Evolutionary conservation across 441 rosid genomes (phyloP), one percentile per base, ranked within the genome.

Genomic region (Macaranga tanarius): DNA sequence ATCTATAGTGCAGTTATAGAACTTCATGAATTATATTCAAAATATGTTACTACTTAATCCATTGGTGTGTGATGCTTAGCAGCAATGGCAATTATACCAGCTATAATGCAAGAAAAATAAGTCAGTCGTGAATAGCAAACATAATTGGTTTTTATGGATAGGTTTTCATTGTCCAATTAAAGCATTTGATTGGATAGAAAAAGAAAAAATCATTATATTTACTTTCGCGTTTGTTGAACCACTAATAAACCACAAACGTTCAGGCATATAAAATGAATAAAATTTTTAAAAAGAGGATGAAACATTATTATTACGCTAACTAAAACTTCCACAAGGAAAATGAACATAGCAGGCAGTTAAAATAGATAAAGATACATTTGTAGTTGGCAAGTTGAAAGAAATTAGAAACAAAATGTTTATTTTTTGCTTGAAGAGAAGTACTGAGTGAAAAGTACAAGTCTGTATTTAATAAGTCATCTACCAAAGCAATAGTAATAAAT

Each of bases 161-260:
- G 63, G 63, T 26, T 31, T 16, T 25, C 38, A 31, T 38, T 34
- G 23, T 17, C 9, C 51, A 40, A 9, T 63, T 63, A n/a, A 64
- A 44, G 34, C 10, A 22, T 31, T 31, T n/a, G n/a, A 16, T 1
- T 47, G 10, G 7, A 67, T 9, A 66, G 6, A 26, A 10, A 34
- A 7, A 2, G 23, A 5, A 51, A 11, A n/a, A 10, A 34, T 5
- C 3, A 10, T 0, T 3, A 13, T 22, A 25, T 15, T 42, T 5
- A 90, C 93, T 86, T 85, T 87, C 48, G 90, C 89, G 82, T 63
- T 88, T 56, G 96, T 87, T 67, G 93, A 90, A 72, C 89, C 92
- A 69, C 96, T 83, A 44, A 89, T 85, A 84, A 89, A 87, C 97
- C 94, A 92, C 19, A 92, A 79, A 76, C 90, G 91, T 77, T 90